These are phyloP conservation scores for Millerago galiae DNA, from an alignment of 805 yeast genomes.

Conservation along the genomic window DNA sequence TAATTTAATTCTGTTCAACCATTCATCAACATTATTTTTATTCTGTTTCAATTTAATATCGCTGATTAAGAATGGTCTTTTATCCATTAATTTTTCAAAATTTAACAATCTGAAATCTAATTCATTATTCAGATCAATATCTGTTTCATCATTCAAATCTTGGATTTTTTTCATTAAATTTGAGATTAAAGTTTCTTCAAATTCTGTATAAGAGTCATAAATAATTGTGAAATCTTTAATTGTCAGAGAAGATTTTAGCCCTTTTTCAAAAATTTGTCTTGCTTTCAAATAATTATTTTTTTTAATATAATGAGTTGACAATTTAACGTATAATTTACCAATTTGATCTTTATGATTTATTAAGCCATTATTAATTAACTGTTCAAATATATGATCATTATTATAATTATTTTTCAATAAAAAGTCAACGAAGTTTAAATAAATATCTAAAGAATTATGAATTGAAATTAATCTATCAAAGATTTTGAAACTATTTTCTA, in stretches of 20 bases:
- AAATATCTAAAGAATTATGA: slow-evolving; percentile 40
- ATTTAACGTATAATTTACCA: slow-evolving; percentile 39
- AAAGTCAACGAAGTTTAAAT: slow-evolving; percentile 39
- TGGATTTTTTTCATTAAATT: slow-evolving; percentile 10
- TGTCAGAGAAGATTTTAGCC: slow-evolving; percentile 40
- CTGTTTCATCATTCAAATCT: slow-evolving; percentile 6
- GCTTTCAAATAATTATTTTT: slow-evolving; percentile 33
- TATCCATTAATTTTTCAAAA: slow-evolving; percentile 50
- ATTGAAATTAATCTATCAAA: slow-evolving; percentile 31
- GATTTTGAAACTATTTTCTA: slow-evolving; percentile 24
- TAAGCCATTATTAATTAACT: slow-evolving; percentile 30
- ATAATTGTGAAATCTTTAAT: slow-evolving; percentile 56
- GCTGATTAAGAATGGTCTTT: slow-evolving; percentile 52
- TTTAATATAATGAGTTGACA: slow-evolving; percentile 43
- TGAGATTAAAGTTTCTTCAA: slow-evolving; percentile 46
- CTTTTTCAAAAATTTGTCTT: slow-evolving; percentile 39
- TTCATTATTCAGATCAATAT: slow-evolving; percentile 21
- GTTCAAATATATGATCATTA: slow-evolving; percentile 26
- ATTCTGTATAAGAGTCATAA: slow-evolving; percentile 56
- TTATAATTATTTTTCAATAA: slow-evolving; percentile 21
- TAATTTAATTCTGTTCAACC: slow-evolving; percentile 59
- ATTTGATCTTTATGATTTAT: slow-evolving; percentile 53
- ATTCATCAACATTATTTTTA: slow-evolving; percentile 52
- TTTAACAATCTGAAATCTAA: slow-evolving; percentile 39
- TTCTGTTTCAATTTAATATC: slow-evolving; percentile 63